These are phyloP conservation scores for Cymbidium sinense DNA, from an alignment of 106 monocot species.

Conservation along the genomic window DNA sequence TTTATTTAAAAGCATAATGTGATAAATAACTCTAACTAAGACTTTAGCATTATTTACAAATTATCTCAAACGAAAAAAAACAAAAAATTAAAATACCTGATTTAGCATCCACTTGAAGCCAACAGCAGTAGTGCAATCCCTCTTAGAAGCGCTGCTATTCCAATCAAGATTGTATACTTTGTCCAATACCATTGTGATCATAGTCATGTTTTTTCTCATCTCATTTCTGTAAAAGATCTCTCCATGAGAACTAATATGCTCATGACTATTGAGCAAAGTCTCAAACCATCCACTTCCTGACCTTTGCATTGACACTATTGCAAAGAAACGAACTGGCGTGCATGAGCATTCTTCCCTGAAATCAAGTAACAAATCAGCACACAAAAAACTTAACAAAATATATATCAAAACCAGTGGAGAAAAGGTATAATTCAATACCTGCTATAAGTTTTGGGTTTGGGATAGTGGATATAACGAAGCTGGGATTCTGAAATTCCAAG, in stretches of 20 bases:
- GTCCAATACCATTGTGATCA: slow-evolving; percentile 25
- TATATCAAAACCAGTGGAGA: neutral
- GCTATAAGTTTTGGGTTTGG: slow-evolving; percentile 27
- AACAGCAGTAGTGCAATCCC: slow-evolving; percentile 50
- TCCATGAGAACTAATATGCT: slow-evolving; percentile 49
- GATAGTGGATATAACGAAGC: slow-evolving; percentile 28
- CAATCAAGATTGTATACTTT: slow-evolving; percentile 47
- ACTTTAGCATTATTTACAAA: neutral
- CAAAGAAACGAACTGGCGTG: slow-evolving; percentile 41
- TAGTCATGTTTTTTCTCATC: slow-evolving; percentile 32
- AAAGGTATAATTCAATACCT: slow-evolving; percentile 16
- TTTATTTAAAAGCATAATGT: no score
- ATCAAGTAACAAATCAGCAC: neutral
- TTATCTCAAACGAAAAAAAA: neutral
- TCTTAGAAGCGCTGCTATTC: slow-evolving; percentile 43
- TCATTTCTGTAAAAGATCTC: slow-evolving; percentile 38
- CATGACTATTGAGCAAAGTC: slow-evolving; percentile 52
- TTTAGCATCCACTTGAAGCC: slow-evolving; percentile 71
- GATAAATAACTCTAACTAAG: no score
- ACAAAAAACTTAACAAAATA: neutral
- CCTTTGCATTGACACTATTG: slow-evolving; percentile 45
- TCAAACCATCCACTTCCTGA: slow-evolving; percentile 69
- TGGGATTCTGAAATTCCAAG: slow-evolving; percentile 1
- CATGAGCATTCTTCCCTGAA: slow-evolving; percentile 44
- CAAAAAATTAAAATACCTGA: slow-evolving; percentile 24